Conservation (phyloP, 495 filamentous ascomycete genomes). For the Aspergillus mulundensis region DNA sequence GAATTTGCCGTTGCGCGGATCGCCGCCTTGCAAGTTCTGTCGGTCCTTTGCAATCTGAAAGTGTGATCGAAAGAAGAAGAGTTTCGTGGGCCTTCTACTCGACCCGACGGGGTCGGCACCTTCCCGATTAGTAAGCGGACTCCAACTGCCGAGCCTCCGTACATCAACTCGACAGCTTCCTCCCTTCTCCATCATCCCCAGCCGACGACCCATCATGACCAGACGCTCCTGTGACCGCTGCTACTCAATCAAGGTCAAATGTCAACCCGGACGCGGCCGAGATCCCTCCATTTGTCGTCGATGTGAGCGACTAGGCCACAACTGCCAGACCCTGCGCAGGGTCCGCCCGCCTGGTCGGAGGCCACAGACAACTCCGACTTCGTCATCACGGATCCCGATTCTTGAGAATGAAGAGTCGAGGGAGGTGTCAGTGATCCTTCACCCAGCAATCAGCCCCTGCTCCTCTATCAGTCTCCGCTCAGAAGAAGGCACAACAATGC, state of each 20-base stretch:
- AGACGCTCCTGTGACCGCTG: neutral
- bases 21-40: too few species aligned
- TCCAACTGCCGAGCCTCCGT: too few species aligned
- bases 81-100: too few species aligned
- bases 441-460: neutral
- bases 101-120: too few species aligned
- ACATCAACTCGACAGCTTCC: too few species aligned
- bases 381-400: neutral
- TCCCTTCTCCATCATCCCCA: too few species aligned
- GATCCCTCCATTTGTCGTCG: neutral
- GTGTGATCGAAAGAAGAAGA: too few species aligned
- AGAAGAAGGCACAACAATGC: neutral
- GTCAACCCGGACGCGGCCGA: neutral
- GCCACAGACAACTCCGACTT: neutral
- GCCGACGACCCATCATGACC: neutral
- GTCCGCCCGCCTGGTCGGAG: neutral
- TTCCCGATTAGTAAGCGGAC: too few species aligned
- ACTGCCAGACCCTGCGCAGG: neutral
- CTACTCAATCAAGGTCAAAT: neutral
- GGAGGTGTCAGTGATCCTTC: neutral
- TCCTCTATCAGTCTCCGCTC: neutral
- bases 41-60: too few species aligned
- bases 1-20: too few species aligned
- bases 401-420: neutral
- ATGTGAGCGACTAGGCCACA: neutral